Conservation (phyloP, 2,329 filamentous ascomycete species). For the Lasiodiplodia theobromae region DNA sequence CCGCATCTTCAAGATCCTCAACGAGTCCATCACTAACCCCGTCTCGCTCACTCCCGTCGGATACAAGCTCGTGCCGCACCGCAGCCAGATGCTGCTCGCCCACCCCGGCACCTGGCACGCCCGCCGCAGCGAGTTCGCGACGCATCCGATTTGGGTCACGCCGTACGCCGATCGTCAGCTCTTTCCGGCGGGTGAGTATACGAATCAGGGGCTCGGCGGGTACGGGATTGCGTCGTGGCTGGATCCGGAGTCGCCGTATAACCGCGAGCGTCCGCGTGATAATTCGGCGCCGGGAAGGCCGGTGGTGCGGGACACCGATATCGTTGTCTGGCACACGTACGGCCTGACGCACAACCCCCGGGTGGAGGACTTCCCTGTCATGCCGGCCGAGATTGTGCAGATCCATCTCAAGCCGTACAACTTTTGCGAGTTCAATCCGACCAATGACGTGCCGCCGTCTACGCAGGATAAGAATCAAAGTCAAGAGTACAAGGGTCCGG, state of each 20-base stretch:
- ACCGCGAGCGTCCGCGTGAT: slow-evolving; percentile 27
- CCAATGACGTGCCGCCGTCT: slow-evolving; percentile 57
- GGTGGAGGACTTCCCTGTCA: slow-evolving; percentile 47
- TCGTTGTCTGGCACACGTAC: slow-evolving; percentile 60
- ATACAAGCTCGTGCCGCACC: slow-evolving; percentile 57
- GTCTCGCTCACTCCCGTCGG: slow-evolving; percentile 54
- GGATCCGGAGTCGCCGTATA: too few relatives aligned
- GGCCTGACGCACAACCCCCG: slow-evolving; percentile 60
- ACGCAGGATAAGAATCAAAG: too few relatives aligned
- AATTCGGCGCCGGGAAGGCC: slow-evolving; percentile 55
- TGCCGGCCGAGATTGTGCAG: slow-evolving; percentile 57
- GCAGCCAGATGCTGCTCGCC: slow-evolving; percentile 59
- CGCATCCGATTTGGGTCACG: slow-evolving; percentile 63
- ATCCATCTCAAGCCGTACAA: slow-evolving; percentile 58
- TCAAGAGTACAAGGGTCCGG: too few relatives aligned
- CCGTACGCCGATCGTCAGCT: slow-evolving; percentile 60
- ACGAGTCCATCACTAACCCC: slow-evolving; percentile 54
- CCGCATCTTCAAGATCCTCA: slow-evolving; percentile 62
- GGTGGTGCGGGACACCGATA: slow-evolving; percentile 52
- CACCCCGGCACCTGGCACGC: slow-evolving; percentile 53
- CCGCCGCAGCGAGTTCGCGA: slow-evolving; percentile 57
- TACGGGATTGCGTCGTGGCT: slow-evolving; percentile 46
- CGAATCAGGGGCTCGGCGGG: slow-evolving; percentile 54
- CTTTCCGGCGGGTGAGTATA: slow-evolving; percentile 58
- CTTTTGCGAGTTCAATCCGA: slow-evolving; percentile 62